phyloP scores from a whole-genome alignment of 2,329 filamentous ascomycete genomes.

The Aspergillus fumigatus region DNA sequence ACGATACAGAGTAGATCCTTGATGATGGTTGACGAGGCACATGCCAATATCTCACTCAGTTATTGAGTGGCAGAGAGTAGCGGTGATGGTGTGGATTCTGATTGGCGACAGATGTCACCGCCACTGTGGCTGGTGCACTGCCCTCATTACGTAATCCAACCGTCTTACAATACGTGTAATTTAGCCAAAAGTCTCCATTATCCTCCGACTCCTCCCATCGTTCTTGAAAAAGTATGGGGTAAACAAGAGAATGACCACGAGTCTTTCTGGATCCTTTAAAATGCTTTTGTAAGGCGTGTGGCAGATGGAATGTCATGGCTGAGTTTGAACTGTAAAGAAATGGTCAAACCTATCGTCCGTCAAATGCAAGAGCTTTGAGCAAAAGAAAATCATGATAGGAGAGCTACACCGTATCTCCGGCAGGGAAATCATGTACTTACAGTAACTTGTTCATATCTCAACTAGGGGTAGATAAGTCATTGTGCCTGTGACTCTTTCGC shows the following conservation, averaged over 20 bases:
- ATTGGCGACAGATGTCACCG: conserved; percentile 26
- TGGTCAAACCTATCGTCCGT: not conserved
- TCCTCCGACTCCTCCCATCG: not conserved
- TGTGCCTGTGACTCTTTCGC: not conserved
- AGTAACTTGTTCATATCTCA: not conserved
- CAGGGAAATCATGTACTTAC: not conserved
- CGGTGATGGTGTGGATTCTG: conserved; percentile 24
- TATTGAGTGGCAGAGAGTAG: conserved; percentile 14
- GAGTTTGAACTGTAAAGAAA: not conserved
- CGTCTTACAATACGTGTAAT: not conserved
- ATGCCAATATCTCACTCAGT: not conserved
- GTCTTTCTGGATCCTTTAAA: not conserved
- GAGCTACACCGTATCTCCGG: not conserved
- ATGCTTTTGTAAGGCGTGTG: not conserved
- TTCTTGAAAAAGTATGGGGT: not conserved
- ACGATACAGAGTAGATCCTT: not conserved
- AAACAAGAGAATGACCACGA: not conserved
- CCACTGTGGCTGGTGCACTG: conserved; percentile 28
- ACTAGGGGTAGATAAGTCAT: not conserved
- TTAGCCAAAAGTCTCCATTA: not conserved
- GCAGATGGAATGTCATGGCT: not conserved
- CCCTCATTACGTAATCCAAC: not conserved
- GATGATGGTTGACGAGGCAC: not conserved
- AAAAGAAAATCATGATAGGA: not conserved
- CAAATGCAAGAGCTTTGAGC: not conserved